Evolutionary conservation across 1,284 basidiomycete genomes (phyloP).

Genomic region (Rugosomyces carneus): DNA sequence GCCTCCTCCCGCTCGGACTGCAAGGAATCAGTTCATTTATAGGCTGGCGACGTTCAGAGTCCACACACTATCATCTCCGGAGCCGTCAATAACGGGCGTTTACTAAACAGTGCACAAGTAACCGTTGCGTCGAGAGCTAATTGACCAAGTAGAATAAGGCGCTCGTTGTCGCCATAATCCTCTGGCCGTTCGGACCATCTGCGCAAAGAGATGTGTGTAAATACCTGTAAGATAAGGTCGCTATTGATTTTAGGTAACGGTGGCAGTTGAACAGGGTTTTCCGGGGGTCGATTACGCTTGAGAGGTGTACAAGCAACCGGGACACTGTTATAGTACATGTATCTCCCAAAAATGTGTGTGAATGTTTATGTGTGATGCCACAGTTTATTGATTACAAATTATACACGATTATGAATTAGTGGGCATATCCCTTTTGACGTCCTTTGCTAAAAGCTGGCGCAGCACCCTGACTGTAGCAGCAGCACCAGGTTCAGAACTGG

Average conservation of each 20-base stretch:
- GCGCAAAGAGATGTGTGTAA: slow-evolving; percentile 59
- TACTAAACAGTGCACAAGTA: slow-evolving; percentile 45
- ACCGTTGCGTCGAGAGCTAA: slow-evolving; percentile 45
- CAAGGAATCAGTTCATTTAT: not conserved
- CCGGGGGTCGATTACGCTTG: slow-evolving; percentile 24
- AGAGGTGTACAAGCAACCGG: slow-evolving; percentile 14
- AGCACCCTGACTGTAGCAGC: slow-evolving; percentile 34
- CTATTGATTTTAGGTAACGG: slow-evolving; percentile 33
- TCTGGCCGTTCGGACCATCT: slow-evolving; percentile 33
- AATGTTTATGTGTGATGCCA: slow-evolving; percentile 15
- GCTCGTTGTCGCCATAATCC: slow-evolving; percentile 52
- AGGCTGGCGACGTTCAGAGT: not conserved
- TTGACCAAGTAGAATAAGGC: slow-evolving; percentile 49
- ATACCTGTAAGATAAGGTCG: slow-evolving; percentile 57
- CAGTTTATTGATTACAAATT: too few species aligned
- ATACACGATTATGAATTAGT: slow-evolving; percentile 4
- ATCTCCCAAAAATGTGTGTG: slow-evolving; percentile 6
- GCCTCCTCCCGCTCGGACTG: slow-evolving; percentile 33
- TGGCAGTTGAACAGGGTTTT: slow-evolving; percentile 16
- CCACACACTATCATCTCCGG: slow-evolving; percentile 44
- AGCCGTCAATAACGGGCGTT: slow-evolving; percentile 46
- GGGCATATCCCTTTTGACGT: slow-evolving; percentile 28
- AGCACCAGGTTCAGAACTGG: slow-evolving; percentile 34
- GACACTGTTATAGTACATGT: slow-evolving; percentile 15
- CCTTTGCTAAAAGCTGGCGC: slow-evolving; percentile 37